Conservation (phyloP, 2,329 filamentous ascomycete genomes). For the Pseudogymnoascus sp. region DNA sequence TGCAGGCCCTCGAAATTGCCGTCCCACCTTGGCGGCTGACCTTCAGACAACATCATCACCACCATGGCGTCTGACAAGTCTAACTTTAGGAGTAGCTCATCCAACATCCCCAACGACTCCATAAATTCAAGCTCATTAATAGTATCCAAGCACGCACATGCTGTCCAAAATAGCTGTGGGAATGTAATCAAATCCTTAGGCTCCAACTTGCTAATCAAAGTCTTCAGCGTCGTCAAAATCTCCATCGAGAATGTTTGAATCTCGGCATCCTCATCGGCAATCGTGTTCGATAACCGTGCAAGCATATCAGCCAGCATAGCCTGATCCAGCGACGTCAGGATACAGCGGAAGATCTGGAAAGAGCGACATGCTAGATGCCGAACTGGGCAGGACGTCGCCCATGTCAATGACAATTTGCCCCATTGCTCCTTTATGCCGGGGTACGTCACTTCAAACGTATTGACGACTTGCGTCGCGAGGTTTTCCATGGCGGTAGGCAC, state of each 20-base stretch:
- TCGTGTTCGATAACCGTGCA: slow-evolving; percentile 87
- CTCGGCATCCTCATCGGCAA: slow-evolving; percentile 87
- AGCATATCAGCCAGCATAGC: slow-evolving; percentile 97
- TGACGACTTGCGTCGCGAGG: slow-evolving; percentile 72
- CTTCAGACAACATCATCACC: slow-evolving; percentile 63
- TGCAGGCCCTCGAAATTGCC: slow-evolving; percentile 81
- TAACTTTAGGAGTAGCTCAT: slow-evolving; percentile 74
- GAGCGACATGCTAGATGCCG: slow-evolving; percentile 91
- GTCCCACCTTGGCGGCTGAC: slow-evolving; percentile 80
- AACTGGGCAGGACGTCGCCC: slow-evolving; percentile 95
- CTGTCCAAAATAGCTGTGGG: slow-evolving; percentile 96
- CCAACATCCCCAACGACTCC: slow-evolving; percentile 84
- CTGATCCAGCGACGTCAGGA: slow-evolving; percentile 82
- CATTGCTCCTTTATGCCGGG: slow-evolving; percentile 84
- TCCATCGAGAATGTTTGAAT: slow-evolving; percentile 98
- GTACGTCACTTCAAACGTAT: slow-evolving; percentile 76
- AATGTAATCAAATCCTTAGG: slow-evolving; percentile 75
- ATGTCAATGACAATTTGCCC: slow-evolving; percentile 82
- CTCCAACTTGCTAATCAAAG: slow-evolving; percentile 78
- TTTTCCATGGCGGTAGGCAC: slow-evolving; percentile 83
- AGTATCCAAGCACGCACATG: slow-evolving; percentile 89
- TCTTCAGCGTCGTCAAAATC: slow-evolving; percentile 87
- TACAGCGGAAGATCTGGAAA: slow-evolving; percentile 94
- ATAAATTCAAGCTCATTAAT: slow-evolving; percentile 94
- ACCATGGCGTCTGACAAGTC: slow-evolving; percentile 66